phyloP scores from a whole-genome alignment of 2,329 filamentous ascomycete species.

The Aureobasidium sp. region DNA sequence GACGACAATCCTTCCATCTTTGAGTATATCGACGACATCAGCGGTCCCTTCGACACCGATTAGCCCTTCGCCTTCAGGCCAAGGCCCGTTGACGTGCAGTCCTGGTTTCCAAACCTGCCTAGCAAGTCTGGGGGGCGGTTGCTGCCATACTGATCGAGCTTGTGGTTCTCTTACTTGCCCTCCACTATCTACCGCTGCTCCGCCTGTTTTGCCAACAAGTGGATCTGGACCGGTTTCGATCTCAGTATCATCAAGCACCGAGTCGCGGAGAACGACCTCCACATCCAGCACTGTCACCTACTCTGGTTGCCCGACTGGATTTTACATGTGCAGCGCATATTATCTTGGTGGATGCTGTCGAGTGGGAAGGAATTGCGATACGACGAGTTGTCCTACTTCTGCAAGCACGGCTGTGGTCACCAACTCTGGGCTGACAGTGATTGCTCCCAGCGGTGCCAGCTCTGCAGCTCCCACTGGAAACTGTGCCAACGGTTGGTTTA shows the following conservation, averaged over 20 bases:
- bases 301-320: conserved; percentile 69
- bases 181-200: conserved; percentile 1
- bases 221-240: conserved; percentile 29
- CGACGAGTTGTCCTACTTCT: conserved; percentile 63
- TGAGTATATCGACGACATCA: background rate
- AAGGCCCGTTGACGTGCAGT: conserved; percentile 27
- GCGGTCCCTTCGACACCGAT: background rate
- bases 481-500: conserved; percentile 75
- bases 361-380: conserved; percentile 75
- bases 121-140: conserved; percentile 39
- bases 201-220: conserved; percentile 34
- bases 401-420: conserved; percentile 55
- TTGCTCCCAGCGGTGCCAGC: conserved; percentile 25
- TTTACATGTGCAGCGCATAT: conserved; percentile 80
- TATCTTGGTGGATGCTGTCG: conserved; percentile 81
- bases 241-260: conserved; percentile 12
- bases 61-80: conserved; percentile 12
- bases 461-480: conserved; percentile 23
- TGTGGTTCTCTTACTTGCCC: conserved; percentile 27
- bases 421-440: conserved; percentile 59
- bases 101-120: conserved; percentile 38
- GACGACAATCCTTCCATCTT: conserved; percentile 8
- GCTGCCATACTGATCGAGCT: conserved; percentile 37
- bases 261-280: conserved; percentile 4
- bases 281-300: conserved; percentile 15